phyloP scores from a whole-genome alignment of 2,329 filamentous ascomycete genomes.

The Penicillium polonicum region DNA sequence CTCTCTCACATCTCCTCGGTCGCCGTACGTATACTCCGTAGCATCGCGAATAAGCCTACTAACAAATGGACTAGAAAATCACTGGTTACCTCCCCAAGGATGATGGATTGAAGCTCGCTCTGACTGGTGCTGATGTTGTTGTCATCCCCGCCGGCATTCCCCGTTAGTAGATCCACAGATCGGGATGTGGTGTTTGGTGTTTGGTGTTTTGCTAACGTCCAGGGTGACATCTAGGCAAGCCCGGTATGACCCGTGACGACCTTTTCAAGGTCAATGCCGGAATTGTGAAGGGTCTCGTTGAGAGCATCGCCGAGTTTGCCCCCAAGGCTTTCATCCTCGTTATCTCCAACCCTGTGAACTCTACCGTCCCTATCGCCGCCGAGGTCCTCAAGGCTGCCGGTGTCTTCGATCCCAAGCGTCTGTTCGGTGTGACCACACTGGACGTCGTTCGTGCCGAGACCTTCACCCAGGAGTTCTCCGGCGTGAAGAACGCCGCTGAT shows the following conservation, averaged over 20 bases:
- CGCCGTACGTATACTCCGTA: constrained; percentile 60
- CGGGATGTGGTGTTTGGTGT: background rate
- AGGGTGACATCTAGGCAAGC: constrained; percentile 68
- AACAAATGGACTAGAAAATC: constrained; percentile 61
- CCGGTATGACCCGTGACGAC: constrained; percentile 98
- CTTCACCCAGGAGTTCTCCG: constrained; percentile 82
- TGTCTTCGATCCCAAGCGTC: constrained; percentile 91
- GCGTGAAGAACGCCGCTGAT: constrained; percentile 78
- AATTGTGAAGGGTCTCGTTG: constrained; percentile 91
- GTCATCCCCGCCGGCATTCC: constrained; percentile 98
- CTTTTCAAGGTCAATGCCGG: constrained; percentile 99
- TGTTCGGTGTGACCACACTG: constrained; percentile 98
- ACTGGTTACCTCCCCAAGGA: constrained; percentile 84
- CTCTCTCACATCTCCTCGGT: constrained; percentile 94
- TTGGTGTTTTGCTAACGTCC: constrained; percentile 9
- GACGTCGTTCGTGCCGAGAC: constrained; percentile 98
- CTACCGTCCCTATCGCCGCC: constrained; percentile 93
- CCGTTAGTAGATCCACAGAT: constrained; percentile 59
- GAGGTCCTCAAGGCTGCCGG: constrained; percentile 92
- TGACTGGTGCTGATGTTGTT: constrained; percentile 92
- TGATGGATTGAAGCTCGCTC: constrained; percentile 78
- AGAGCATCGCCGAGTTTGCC: constrained; percentile 80
- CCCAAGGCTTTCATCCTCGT: constrained; percentile 94
- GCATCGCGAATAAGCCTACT: background rate
- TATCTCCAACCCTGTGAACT: constrained; percentile 99